phyloP scores from a whole-genome alignment of 83 land plant genomes.

The Isoetes engelmannii region DNA sequence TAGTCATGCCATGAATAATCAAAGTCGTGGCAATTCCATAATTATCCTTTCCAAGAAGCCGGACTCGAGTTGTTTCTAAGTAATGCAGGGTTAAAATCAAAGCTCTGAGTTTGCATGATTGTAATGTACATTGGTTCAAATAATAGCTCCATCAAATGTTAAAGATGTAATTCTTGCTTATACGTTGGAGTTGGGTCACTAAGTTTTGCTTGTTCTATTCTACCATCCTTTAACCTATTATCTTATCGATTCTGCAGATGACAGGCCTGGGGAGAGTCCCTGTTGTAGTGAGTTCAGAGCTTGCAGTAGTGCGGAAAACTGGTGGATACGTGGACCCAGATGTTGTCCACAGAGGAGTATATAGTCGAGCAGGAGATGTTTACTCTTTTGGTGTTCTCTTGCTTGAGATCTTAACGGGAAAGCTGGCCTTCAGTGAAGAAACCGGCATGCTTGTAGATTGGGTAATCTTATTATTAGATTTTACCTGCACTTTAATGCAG shows the following conservation, averaged over 20 bases:
- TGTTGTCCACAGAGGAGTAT: conserved; percentile 20
- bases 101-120: background rate
- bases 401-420: conserved; percentile 31
- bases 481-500: background rate
- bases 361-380: conserved; percentile 31
- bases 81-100: too few species aligned
- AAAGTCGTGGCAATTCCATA: too few species aligned
- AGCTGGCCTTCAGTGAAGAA: conserved; percentile 23
- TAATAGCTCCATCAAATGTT: background rate
- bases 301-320: conserved; percentile 22
- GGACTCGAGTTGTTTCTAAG: too few species aligned
- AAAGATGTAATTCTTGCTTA: background rate
- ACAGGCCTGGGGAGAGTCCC: conserved; percentile 29
- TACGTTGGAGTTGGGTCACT: too few species aligned
- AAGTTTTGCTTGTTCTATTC: background rate
- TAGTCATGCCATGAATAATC: too few species aligned
- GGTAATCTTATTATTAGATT: conserved; percentile 16
- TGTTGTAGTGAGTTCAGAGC: conserved; percentile 21
- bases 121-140: too few species aligned
- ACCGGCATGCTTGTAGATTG: conserved; percentile 28
- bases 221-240: background rate
- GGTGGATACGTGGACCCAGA: conserved; percentile 28
- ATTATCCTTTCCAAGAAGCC: too few species aligned
- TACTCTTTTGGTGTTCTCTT: conserved; percentile 34
- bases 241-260: conserved; percentile 18